Evolutionary conservation across 768 basidiomycete species (phyloP), one percentile per base, ranked within the genome.

Genomic region (Mycena albidolilacea): DNA sequence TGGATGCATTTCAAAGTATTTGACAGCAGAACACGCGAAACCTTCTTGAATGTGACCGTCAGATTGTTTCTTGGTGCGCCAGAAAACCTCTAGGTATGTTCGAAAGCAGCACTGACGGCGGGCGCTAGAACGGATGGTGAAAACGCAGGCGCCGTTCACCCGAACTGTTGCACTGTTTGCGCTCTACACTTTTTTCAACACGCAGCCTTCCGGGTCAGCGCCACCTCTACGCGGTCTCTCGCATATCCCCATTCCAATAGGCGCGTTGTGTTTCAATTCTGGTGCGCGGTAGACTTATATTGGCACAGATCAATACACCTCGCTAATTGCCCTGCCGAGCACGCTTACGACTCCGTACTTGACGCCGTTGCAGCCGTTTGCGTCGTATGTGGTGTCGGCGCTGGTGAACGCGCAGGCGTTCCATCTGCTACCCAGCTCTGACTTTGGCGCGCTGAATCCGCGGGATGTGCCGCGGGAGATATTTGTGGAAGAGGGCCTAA

Each of bases 1-100:
- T 94, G 90, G 89, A 80, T 94, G 55, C 93, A 95, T 78, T 88
- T 96, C 83, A 91, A 88, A 79, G 90, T 92, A 5, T 89, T 93
- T 70, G 94, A 96, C 76, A 81, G 85, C 54, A 87, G 92, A 61
- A 84, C 92, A 23, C 88, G 95, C 46, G 89, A 92, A 58, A 79
- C 84, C 0, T 93, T 94, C 80, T 80, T 95, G 38, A 84, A 84
- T 43, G 85, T 90, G 11, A 88, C 90, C 2, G 82, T 87, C 65
- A 84, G 94, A 58, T 81, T 94, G 21, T 93, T 96, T 78, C 81
- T 90, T 50, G 93, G 95, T 94, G 76, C 55, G 89, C 41, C 14
- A 23, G 57, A 21, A n/a, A 17, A 23, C 41, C 70, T n/a, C 35
- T 46, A 52, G 60, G 64, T 61, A 66, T 63, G 41, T 66, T 50